A percentile compares a stretch with the other conserved stretches of the same genome.
Evolutionary conservation across 1,284 basidiomycete species (phyloP).

Genomic region (Marasmius tenuissimus): DNA sequence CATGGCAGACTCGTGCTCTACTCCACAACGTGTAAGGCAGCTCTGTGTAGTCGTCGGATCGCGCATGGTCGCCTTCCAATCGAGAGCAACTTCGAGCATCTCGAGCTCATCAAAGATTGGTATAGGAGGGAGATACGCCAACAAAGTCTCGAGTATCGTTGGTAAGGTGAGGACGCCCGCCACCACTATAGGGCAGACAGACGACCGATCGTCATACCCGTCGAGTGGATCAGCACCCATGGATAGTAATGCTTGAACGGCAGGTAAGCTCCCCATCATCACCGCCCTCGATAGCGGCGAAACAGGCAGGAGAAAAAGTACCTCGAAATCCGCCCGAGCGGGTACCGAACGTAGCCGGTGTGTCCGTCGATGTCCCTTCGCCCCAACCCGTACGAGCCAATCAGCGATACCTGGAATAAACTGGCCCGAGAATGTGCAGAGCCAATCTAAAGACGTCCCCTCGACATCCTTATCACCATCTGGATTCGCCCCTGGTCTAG

Average conservation of each 20-base stretch:
- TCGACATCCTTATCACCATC: constrained; percentile 1
- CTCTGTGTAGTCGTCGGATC: constrained; percentile 6
- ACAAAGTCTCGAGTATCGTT: constrained; percentile 3
- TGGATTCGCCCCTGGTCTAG: constrained; percentile 4
- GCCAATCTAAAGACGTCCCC: constrained; percentile 6
- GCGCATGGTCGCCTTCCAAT: constrained; percentile 4
- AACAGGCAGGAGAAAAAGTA: constrained; percentile 3
- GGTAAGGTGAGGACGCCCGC: constrained; percentile 4
- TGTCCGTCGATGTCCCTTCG: not conserved
- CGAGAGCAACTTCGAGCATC: constrained; percentile 7
- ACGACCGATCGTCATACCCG: not conserved
- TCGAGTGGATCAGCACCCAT: constrained; percentile 10
- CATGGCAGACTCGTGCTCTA: not conserved
- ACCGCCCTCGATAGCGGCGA: constrained; percentile 10
- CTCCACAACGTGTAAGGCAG: constrained; percentile 1
- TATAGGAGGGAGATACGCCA: constrained; percentile 2
- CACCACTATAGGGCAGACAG: constrained; percentile 5
- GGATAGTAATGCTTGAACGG: not conserved
- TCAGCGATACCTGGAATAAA: constrained; percentile 2
- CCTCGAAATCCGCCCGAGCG: constrained; percentile 3
- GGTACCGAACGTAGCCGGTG: not conserved
- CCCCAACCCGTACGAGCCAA: constrained; percentile 6
- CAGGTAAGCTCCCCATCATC: constrained; percentile 8
- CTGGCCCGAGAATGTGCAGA: constrained; percentile 6
- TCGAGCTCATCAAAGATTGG: constrained; percentile 5